A percentile compares a stretch with the other conserved stretches of the same genome.
Evolutionary conservation across 768 basidiomycete genomes (phyloP).

Genomic region (Boletus reticuloceps): DNA sequence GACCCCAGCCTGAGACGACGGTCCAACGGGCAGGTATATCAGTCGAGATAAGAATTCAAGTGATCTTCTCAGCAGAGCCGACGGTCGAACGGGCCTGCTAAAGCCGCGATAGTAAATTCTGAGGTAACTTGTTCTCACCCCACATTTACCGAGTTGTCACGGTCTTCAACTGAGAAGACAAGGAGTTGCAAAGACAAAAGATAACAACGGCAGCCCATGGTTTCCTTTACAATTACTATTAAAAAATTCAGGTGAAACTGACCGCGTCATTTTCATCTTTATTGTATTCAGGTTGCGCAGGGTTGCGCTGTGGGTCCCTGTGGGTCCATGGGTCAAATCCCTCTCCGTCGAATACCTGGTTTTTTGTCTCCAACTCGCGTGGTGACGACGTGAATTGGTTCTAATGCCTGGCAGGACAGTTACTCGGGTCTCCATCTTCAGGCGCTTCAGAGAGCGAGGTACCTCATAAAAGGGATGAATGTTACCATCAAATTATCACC

Average conservation of each 20-base stretch:
- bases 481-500: background rate
- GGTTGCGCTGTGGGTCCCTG: conserved; percentile 19
- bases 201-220: background rate
- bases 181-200: conserved; percentile 9
- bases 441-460: background rate
- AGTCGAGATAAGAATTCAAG: too few relatives aligned
- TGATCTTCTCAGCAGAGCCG: too few relatives aligned
- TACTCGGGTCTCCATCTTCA: conserved; percentile 3
- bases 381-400: conserved; percentile 12
- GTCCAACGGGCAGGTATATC: too few relatives aligned
- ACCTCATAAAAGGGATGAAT: conserved; percentile 16
- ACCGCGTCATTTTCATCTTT: background rate
- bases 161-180: conserved; percentile 3
- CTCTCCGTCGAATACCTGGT: conserved; percentile 5
- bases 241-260: background rate
- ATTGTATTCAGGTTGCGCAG: conserved; percentile 15
- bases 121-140: background rate
- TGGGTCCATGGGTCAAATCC: conserved; percentile 13
- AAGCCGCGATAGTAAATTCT: background rate
- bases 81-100: too few relatives aligned
- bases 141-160: background rate
- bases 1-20: too few relatives aligned
- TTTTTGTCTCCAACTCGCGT: conserved; percentile 11
- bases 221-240: background rate
- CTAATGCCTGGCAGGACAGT: background rate